Conservation (phyloP, 495 filamentous ascomycete species). For the Stereocaulon alpinum region DNA sequence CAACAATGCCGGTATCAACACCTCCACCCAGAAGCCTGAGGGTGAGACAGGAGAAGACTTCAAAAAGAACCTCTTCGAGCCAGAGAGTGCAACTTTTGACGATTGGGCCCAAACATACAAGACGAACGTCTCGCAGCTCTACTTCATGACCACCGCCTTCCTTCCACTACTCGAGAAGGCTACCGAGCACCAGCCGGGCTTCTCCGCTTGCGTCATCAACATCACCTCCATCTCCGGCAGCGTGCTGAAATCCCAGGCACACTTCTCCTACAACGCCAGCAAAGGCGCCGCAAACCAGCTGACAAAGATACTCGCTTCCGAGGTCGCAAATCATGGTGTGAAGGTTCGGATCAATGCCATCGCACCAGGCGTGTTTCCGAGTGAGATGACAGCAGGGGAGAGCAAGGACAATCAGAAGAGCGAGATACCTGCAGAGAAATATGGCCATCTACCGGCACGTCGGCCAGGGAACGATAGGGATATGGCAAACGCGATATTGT, state of each 20-base stretch:
- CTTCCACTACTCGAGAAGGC: constrained; percentile 36
- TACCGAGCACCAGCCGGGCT: constrained; percentile 37
- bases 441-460: constrained; percentile 43
- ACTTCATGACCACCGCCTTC: constrained; percentile 36
- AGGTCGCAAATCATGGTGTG: constrained; percentile 34
- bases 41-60: constrained; percentile 37
- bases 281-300: constrained; percentile 44
- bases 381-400: constrained; percentile 36
- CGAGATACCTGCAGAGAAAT: constrained; percentile 49
- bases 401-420: constrained; percentile 55
- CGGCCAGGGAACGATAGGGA: constrained; percentile 62
- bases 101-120: constrained; percentile 40
- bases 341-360: constrained; percentile 43
- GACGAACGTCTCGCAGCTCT: constrained; percentile 40
- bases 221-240: constrained; percentile 46
- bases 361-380: constrained; percentile 35
- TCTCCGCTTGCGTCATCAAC: constrained; percentile 49
- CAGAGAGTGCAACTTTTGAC: constrained; percentile 27
- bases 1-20: constrained; percentile 46
- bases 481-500: constrained; percentile 60
- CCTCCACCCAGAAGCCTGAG: constrained; percentile 27
- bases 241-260: constrained; percentile 39
- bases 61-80: constrained; percentile 48
- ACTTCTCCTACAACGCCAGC: constrained; percentile 43
- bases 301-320: constrained; percentile 45